These are phyloP conservation scores for Neonectria hederae DNA, from an alignment of 2,329 filamentous ascomycete species.

Conservation along the genomic window DNA sequence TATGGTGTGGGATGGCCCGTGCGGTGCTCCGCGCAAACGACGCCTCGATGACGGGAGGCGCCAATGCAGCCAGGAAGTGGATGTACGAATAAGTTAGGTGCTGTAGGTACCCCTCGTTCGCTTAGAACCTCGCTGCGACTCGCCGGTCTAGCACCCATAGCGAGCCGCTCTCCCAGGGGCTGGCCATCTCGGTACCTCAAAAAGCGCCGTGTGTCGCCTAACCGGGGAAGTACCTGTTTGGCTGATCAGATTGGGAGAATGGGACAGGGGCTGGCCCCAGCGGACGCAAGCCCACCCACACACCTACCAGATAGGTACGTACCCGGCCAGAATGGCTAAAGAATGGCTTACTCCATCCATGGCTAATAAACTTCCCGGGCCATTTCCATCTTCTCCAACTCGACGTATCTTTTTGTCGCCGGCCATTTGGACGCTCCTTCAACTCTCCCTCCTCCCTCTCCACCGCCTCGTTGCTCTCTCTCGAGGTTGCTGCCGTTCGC, in stretches of 20 bases:
- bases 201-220: background rate
- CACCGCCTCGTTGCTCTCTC: conserved; percentile 1
- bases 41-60: conserved; percentile 8
- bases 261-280: conserved; percentile 8
- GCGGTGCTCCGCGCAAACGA: conserved; percentile 8
- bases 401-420: conserved; percentile 23
- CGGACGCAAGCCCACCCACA: background rate
- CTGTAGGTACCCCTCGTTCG: conserved; percentile 14
- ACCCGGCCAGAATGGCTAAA: conserved; percentile 10
- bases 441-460: background rate
- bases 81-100: background rate
- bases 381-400: conserved; percentile 23
- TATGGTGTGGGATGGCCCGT: conserved; percentile 11
- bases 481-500: background rate
- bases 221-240: background rate
- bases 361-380: conserved; percentile 21
- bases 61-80: background rate
- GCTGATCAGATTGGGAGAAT: conserved; percentile 10
- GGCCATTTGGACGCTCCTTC: conserved; percentile 5
- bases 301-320: background rate
- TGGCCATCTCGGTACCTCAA: background rate
- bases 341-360: conserved; percentile 10
- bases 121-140: background rate
- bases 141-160: background rate
- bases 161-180: background rate